Percentiles rank a stretch among this genome's conserved stretches.
These are phyloP conservation scores for Mucor lusitanicus DNA, from an alignment of 371 early-diverging fungal species.

Conservation along the genomic window DNA sequence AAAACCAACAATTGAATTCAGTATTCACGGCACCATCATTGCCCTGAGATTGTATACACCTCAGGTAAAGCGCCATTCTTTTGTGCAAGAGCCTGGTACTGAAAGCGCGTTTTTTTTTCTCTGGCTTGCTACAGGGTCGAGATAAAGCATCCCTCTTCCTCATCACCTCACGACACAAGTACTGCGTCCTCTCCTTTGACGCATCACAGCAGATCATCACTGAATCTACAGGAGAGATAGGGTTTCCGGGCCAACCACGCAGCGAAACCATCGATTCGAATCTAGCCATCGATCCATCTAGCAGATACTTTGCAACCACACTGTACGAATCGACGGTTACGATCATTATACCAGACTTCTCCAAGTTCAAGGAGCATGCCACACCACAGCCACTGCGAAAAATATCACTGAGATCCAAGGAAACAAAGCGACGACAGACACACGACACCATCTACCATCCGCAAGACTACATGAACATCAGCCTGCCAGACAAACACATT, in stretches of 20 bases:
- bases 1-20: slow-evolving; percentile 66
- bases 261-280: slow-evolving; percentile 38
- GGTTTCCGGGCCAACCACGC: slow-evolving; percentile 55
- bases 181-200: slow-evolving; percentile 65
- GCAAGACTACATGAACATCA: slow-evolving; percentile 39
- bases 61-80: too few relatives aligned
- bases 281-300: slow-evolving; percentile 56
- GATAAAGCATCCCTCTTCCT: slow-evolving; percentile 66
- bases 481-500: slow-evolving; percentile 74
- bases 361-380: slow-evolving; percentile 4
- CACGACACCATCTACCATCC: slow-evolving; percentile 16
- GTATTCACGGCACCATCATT: slow-evolving; percentile 72
- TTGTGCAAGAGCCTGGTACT: too few relatives aligned
- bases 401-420: slow-evolving; percentile 15
- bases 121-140: slow-evolving; percentile 18
- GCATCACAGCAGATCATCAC: slow-evolving; percentile 50
- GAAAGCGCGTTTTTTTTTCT: slow-evolving; percentile 10
- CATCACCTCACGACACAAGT: slow-evolving; percentile 59
- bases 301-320: slow-evolving; percentile 44
- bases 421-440: slow-evolving; percentile 23
- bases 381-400: slow-evolving; percentile 16
- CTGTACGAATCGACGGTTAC: slow-evolving; percentile 39
- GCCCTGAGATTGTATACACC: slow-evolving; percentile 60
- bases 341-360: slow-evolving; percentile 20
- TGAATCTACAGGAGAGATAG: slow-evolving; percentile 66